Evolutionary conservation across 441 rosid genomes (phyloP), one percentile per base, ranked within the genome.

Genomic region (Pelargonium hybrid): DNA sequence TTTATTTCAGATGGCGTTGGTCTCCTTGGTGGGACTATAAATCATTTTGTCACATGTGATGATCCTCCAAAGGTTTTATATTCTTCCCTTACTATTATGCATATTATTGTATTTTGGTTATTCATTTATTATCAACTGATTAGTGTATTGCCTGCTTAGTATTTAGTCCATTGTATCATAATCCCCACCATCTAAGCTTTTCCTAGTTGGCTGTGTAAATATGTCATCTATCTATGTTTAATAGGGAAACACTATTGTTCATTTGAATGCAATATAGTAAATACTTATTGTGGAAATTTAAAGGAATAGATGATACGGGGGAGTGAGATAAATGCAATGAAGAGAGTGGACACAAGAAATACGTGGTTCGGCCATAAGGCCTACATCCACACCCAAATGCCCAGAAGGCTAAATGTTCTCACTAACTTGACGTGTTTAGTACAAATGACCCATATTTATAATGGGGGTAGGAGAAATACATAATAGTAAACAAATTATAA

Each of bases 11-110:
- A 94, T 87, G 99, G 99, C 69, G 80, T 89, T 74, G 99, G 99
- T 74, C 84, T 94, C 75, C 99, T 94, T 81, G 96, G 98, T 76
- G 98, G 98, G 73, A 88, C 91, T 75, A 83, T 94, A 73, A 86
- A 81, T 80, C 87, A 92, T 73, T 89, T 94, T 76, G 88, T 74
- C 73, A 62, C 79, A 41, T 73, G 77, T 68, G 86, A 83, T 50
- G 88, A 86, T 73, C 91, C 98, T 48, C 97, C 99, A 69, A 94
- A 90, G 97, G 98, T 94, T 83, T 82, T 81, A 26, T 71, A 17
- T 82, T 77, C 66, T 79, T 67, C 70, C 63, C 69, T 70, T 18
- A 62, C 37, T 20, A 23, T 14, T 54, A 50, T 57, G 41, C 41
- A 65, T 59, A 57, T 43, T 65, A 14, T 39, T 29, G 25, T 65